Percentiles rank a stretch among this genome's conserved stretches.
These are phyloP conservation scores for Gamsiella multidivaricata DNA, from an alignment of 192 early-diverging fungal genomes.

Conservation along the genomic window DNA sequence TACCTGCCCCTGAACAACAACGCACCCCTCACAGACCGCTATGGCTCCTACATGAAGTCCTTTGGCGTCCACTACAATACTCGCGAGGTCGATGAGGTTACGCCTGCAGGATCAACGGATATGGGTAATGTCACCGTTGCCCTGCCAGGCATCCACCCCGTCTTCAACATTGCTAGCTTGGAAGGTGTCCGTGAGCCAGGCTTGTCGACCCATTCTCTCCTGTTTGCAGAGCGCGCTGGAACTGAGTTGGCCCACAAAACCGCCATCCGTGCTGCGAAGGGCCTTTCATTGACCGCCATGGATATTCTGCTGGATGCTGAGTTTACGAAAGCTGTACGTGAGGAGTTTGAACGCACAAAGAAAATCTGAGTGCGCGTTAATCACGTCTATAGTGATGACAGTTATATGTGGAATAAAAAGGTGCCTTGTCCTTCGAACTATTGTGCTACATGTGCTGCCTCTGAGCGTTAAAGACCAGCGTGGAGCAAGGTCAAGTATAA, in stretches of 20 bases:
- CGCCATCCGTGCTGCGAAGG: constrained; percentile 64
- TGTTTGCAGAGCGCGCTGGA: constrained; percentile 70
- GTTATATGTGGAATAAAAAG: too few relatives aligned
- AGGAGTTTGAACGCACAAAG: constrained; percentile 50
- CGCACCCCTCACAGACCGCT: constrained; percentile 58
- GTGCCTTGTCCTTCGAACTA: too few relatives aligned
- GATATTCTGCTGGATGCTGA: constrained; percentile 61
- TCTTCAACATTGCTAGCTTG: constrained; percentile 66
- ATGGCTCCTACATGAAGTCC: constrained; percentile 61
- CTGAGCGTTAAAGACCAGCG: too few relatives aligned
- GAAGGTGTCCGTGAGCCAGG: constrained; percentile 53
- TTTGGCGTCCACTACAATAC: constrained; percentile 45
- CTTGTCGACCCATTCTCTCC: constrained; percentile 68
- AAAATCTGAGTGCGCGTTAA: not conserved
- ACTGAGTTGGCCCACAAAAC: constrained; percentile 68
- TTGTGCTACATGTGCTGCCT: too few relatives aligned
- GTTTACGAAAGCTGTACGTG: constrained; percentile 58
- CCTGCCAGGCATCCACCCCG: constrained; percentile 70
- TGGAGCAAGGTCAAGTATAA: too few relatives aligned
- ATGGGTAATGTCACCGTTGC: constrained; percentile 79
- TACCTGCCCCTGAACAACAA: constrained; percentile 67
- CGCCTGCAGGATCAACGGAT: constrained; percentile 69
- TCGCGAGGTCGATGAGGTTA: constrained; percentile 45
- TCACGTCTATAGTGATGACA: too few relatives aligned
- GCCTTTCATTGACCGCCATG: constrained; percentile 60